phyloP scores from a whole-genome alignment of 345 rosid genomes.

The Hevea brasiliensis region DNA sequence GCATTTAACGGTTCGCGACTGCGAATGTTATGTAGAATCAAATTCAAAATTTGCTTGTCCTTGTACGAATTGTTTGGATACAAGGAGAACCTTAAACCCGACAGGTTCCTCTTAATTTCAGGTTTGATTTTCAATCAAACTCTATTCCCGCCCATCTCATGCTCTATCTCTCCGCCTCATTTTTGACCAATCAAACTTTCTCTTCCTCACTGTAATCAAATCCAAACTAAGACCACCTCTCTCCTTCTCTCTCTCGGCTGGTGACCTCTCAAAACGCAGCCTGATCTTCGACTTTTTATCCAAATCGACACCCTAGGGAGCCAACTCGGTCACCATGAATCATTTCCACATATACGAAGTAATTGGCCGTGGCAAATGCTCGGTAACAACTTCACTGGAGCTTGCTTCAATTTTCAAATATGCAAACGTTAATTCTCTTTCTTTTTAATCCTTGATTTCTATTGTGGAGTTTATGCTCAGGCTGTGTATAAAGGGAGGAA shows the following conservation, averaged over 20 bases:
- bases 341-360: constrained; percentile 95
- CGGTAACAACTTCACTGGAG: constrained; percentile 46
- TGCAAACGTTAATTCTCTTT: not conserved
- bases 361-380: constrained; percentile 93
- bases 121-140: constrained; percentile 18
- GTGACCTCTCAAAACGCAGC: constrained; percentile 11
- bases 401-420: not conserved
- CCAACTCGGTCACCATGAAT: constrained; percentile 50
- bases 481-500: constrained; percentile 93
- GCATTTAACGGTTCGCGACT: too few species aligned
- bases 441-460: not conserved
- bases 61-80: not conserved
- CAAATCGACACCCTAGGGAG: constrained; percentile 31
- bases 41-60: constrained; percentile 10
- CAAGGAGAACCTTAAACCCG: not conserved
- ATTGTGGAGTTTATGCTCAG: constrained; percentile 29
- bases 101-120: constrained; percentile 7
- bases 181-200: constrained; percentile 8
- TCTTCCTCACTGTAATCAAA: constrained; percentile 14
- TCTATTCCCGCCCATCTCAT: constrained; percentile 36
- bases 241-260: not conserved
- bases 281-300: constrained; percentile 3
- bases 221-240: not conserved
- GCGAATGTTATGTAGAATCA: too few species aligned
- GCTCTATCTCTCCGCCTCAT: too few species aligned